phyloP scores from a whole-genome alignment of 2,329 filamentous ascomycete genomes.

The Purpureocillium lavendulum region DNA sequence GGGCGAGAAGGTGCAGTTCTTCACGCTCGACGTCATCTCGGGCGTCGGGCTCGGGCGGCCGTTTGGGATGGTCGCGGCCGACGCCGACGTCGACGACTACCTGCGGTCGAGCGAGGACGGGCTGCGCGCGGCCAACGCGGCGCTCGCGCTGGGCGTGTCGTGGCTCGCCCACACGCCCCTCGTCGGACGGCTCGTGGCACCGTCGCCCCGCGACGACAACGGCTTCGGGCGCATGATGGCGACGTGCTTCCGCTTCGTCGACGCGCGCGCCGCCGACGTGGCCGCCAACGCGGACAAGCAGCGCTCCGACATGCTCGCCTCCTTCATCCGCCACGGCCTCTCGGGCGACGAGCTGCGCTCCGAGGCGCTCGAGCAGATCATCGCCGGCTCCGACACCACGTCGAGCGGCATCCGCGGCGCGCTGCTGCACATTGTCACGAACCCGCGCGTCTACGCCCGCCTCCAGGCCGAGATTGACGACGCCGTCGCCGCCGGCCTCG shows the following conservation, averaged over 20 bases:
- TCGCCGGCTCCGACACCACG: slow-evolving; percentile 46
- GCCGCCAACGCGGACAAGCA: slow-evolving; percentile 8
- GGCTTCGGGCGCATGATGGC: slow-evolving; percentile 26
- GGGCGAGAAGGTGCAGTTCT: slow-evolving; percentile 36
- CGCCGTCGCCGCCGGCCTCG: slow-evolving; percentile 32
- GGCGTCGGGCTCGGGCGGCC: slow-evolving; percentile 39
- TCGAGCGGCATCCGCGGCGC: slow-evolving; percentile 32
- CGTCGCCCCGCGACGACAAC: slow-evolving; percentile 16
- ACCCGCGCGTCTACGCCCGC: slow-evolving; percentile 34
- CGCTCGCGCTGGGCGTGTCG: slow-evolving; percentile 17
- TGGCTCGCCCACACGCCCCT: slow-evolving; percentile 19
- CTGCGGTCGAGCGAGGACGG: slow-evolving; percentile 25
- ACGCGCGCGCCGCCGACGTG: slow-evolving; percentile 14
- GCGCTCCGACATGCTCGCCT: slow-evolving; percentile 30
- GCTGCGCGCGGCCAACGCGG: slow-evolving; percentile 15
- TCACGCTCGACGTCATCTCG: slow-evolving; percentile 46
- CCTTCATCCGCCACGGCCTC: slow-evolving; percentile 30
- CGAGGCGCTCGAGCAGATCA: slow-evolving; percentile 21
- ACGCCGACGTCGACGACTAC: slow-evolving; percentile 35
- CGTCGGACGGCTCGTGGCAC: slow-evolving; percentile 17
- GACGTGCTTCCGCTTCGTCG: slow-evolving; percentile 16
- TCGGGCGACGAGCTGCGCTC: slow-evolving; percentile 21
- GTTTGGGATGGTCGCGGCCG: slow-evolving; percentile 37
- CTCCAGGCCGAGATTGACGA: slow-evolving; percentile 41
- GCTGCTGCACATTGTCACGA: slow-evolving; percentile 42